phyloP scores from a whole-genome alignment of 805 yeast genomes.

The Grigorovia yakushimaensis region DNA sequence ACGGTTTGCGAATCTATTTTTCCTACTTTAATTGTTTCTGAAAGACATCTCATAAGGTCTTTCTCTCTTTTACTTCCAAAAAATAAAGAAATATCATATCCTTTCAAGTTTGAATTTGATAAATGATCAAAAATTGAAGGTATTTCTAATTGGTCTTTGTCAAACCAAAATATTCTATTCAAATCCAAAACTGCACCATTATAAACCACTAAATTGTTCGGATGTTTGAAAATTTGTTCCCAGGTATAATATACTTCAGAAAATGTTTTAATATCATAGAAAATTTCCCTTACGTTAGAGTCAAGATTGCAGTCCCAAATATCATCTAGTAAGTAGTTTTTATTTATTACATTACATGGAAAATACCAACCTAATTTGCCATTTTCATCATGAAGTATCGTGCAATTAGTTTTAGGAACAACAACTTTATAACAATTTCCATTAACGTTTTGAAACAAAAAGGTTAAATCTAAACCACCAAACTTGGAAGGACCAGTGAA shows the following conservation, averaged over 20 bases:
- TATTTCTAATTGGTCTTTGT: conserved; percentile 54
- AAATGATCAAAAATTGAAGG: conserved; percentile 65
- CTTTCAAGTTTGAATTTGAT: conserved; percentile 40
- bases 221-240: conserved; percentile 65
- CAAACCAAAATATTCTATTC: conserved; percentile 66
- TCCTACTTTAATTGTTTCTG: conserved; percentile 84
- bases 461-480: conserved; percentile 79
- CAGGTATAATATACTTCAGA: conserved; percentile 85
- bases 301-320: conserved; percentile 75
- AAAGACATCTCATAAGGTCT: conserved; percentile 67
- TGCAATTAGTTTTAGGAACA: conserved; percentile 52
- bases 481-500: conserved; percentile 64
- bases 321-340: conserved; percentile 13
- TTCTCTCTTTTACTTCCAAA: conserved; percentile 51
- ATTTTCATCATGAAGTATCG: conserved; percentile 53
- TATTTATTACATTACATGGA: conserved; percentile 65
- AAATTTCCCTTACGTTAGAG: conserved; percentile 52
- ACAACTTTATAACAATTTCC: conserved; percentile 80
- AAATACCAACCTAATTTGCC: conserved; percentile 85
- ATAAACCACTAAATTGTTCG: conserved; percentile 66
- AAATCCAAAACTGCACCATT: conserved; percentile 85
- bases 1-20: conserved; percentile 78
- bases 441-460: conserved; percentile 83
- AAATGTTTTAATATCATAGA: conserved; percentile 44
- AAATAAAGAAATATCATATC: conserved; percentile 73